A percentile compares a stretch with the other conserved stretches of the same genome.
phyloP scores from a whole-genome alignment of 129 eudicot genomes.

The Logfia minima region DNA sequence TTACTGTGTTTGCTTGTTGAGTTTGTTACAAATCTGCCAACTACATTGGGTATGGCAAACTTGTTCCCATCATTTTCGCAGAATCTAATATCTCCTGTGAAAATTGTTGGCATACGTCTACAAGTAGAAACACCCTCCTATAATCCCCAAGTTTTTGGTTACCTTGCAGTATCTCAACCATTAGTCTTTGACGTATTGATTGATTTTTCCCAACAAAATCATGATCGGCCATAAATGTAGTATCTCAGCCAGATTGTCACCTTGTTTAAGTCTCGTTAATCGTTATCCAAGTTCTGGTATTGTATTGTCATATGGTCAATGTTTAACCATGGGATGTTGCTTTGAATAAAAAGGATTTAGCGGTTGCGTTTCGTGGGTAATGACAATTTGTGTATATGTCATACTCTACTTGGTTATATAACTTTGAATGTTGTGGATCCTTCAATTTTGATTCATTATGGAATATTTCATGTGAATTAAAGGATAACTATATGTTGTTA shows the following conservation, averaged over 20 bases:
- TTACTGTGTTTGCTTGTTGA: background rate
- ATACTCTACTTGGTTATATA: too few species aligned
- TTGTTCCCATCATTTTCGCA: background rate
- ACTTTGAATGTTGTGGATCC: background rate
- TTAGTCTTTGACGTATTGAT: background rate
- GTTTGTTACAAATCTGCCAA: background rate
- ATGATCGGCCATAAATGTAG: background rate
- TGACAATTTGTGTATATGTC: too few species aligned
- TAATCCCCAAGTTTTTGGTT: background rate
- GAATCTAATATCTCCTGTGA: background rate
- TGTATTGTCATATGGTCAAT: too few species aligned
- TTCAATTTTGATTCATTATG: background rate
- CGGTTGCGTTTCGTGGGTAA: background rate
- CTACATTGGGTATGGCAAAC: background rate
- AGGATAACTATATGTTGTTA: too few species aligned
- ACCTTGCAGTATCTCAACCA: background rate
- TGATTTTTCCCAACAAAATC: background rate
- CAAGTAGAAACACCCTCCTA: background rate
- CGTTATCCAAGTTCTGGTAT: background rate
- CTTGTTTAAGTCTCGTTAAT: background rate
- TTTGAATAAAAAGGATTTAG: background rate
- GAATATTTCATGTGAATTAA: background rate
- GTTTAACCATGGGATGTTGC: background rate
- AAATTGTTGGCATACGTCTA: background rate
- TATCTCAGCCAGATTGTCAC: background rate